phyloP scores from a whole-genome alignment of 257 asterid genomes.

The Lithospermum erythrorhizon region DNA sequence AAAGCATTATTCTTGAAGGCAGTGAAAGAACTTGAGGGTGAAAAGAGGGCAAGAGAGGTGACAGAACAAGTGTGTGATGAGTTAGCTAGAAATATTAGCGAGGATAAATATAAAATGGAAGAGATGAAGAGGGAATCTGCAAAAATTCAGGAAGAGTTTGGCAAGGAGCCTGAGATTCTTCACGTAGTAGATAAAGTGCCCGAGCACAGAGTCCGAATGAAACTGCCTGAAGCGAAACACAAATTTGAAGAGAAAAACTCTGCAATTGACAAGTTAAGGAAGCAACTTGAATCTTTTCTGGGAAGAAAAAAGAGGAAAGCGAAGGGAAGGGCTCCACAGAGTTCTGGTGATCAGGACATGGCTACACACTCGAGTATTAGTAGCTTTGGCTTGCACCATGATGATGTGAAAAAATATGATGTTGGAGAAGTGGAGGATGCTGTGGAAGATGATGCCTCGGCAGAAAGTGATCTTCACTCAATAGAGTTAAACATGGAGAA shows the following conservation, averaged over 20 bases:
- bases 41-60: slow-evolving; percentile 65
- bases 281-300: slow-evolving; percentile 65
- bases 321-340: slow-evolving; percentile 10
- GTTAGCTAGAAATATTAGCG: slow-evolving; percentile 49
- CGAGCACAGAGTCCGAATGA: slow-evolving; percentile 47
- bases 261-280: slow-evolving; percentile 58
- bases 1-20: slow-evolving; percentile 47
- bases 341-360: slow-evolving; percentile 25
- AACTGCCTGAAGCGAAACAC: slow-evolving; percentile 42
- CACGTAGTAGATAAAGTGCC: slow-evolving; percentile 44
- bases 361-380: slow-evolving; percentile 22
- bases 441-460: slow-evolving; percentile 40
- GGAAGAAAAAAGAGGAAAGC: slow-evolving; percentile 31
- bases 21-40: slow-evolving; percentile 60
- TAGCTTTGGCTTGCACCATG: slow-evolving; percentile 15
- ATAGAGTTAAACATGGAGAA: slow-evolving; percentile 44
- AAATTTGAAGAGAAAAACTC: slow-evolving; percentile 55
- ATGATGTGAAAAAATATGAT: slow-evolving; percentile 30
- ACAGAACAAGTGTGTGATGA: slow-evolving; percentile 62
- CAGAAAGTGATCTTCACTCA: slow-evolving; percentile 62
- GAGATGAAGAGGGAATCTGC: slow-evolving; percentile 40
- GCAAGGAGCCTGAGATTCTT: slow-evolving; percentile 53
- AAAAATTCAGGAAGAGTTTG: slow-evolving; percentile 40
- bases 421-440: slow-evolving; percentile 43
- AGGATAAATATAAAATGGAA: slow-evolving; percentile 39